Base-by-base conservation (phyloP, 2,329 filamentous ascomycete genomes). In the Colletotrichum tanaceti region DNA sequence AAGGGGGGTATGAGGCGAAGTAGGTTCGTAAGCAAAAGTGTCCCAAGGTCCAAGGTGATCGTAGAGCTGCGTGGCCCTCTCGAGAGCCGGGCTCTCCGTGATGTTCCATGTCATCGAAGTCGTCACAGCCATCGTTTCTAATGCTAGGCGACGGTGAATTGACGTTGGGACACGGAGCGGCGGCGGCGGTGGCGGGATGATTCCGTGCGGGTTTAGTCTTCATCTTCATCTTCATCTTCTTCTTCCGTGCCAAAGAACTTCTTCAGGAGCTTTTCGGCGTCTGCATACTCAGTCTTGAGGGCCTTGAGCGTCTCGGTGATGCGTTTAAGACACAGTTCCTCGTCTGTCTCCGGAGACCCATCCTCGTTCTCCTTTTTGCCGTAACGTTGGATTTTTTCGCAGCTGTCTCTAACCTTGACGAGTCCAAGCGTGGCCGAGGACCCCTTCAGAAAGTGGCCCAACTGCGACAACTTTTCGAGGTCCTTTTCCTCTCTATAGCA, bases 401-500 rank as follows among this genome's bases (percentile, higher is more conserved):
- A 99, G 71, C 89, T 91, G 76, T 98, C 94, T 79, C 93, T 93
- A 75, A 99, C 91, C 79, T 97, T 97, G 75, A 88, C 91, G 63
- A 98, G 87, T 53, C 96, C 96, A 62, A 99, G 87, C 4, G 96
- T 98, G 46, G 96, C 95, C 10, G 95, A 98, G 7, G 95, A 98
- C 69, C 96, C 96, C 82, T 99, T 99, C 73, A 99, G 86, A 83
- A 97, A 99, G 82, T 99, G 96, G 49, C 96, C 96, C 39, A 97
- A 89, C 61, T 88, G 86, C 41, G 93, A 97, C 44, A 98, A 88
- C 72, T 89, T 84, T n/a, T 82, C 79, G 65, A 98, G 88, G 68
- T 97, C 85, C 75, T 87, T 85, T 2, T 86, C 79, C 72, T 88
- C 79, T 72, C 94, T 97, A 77, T 68, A 47, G n/a, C 49, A 39